Percentiles rank a stretch among this genome's conserved stretches.
Evolutionary conservation across 805 yeast genomes (phyloP).

Genomic region (Candida schatavii): DNA sequence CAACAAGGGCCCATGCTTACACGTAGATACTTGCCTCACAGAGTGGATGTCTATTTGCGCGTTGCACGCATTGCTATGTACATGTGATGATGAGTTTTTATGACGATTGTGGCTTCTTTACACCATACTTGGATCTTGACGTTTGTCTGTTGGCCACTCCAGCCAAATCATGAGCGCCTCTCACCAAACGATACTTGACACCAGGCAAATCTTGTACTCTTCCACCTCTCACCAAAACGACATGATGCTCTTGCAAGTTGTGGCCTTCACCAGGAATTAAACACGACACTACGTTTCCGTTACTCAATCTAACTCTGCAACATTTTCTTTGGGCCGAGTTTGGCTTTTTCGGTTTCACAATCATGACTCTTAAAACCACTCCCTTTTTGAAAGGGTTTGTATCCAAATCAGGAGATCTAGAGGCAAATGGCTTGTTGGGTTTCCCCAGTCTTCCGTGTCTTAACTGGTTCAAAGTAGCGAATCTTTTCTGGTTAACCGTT

Average conservation of each 20-base stretch:
- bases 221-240: slow-evolving; percentile 96
- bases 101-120: slow-evolving; percentile 63
- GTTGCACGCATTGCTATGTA: too few species aligned
- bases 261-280: slow-evolving; percentile 99
- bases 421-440: slow-evolving; percentile 49
- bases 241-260: slow-evolving; percentile 96
- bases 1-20: neutral
- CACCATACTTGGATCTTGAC: slow-evolving; percentile 92
- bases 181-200: slow-evolving; percentile 87
- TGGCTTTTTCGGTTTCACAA: slow-evolving; percentile 95
- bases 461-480: slow-evolving; percentile 76
- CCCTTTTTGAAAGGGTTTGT: slow-evolving; percentile 88
- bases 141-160: slow-evolving; percentile 93
- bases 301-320: slow-evolving; percentile 88
- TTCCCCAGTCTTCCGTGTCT: slow-evolving; percentile 57
- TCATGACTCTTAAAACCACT: slow-evolving; percentile 90
- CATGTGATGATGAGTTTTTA: too few species aligned
- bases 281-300: slow-evolving; percentile 85
- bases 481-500: slow-evolving; percentile 36
- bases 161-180: slow-evolving; percentile 90
- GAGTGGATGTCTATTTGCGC: too few species aligned
- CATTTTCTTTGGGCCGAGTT: slow-evolving; percentile 98
- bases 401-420: slow-evolving; percentile 78
- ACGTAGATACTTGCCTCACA: neutral
- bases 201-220: slow-evolving; percentile 98